A percentile compares a stretch with the other conserved stretches of the same genome.
These are phyloP conservation scores for Crithidia acanthocephali DNA, from an alignment of 208 protist genomes.

Conservation along the genomic window DNA sequence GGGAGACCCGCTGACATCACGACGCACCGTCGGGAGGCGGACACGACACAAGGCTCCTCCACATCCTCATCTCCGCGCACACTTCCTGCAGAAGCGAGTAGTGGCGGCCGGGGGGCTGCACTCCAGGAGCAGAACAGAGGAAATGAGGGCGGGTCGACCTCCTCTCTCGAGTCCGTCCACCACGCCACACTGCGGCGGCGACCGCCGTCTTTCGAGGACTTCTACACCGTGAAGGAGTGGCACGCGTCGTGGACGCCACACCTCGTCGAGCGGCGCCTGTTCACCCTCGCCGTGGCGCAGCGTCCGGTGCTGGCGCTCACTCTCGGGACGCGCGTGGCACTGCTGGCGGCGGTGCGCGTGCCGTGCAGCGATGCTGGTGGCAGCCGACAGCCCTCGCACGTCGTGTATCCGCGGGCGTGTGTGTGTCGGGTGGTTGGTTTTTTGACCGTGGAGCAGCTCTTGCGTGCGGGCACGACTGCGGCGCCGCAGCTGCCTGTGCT, in stretches of 20 bases:
- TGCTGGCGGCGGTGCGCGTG: slow-evolving; percentile 26
- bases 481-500: not conserved
- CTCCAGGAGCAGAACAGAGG: not conserved
- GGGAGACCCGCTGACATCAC: not conserved
- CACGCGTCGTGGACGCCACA: slow-evolving; percentile 19
- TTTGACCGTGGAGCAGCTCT: not conserved
- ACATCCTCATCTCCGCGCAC: no score
- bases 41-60: no score
- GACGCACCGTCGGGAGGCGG: not conserved
- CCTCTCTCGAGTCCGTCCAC: not conserved
- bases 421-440: slow-evolving; percentile 40
- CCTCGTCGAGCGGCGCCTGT: slow-evolving; percentile 51
- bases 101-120: not conserved
- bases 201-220: slow-evolving; percentile 3
- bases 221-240: slow-evolving; percentile 25
- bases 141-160: not conserved
- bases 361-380: not conserved
- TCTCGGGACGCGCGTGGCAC: slow-evolving; percentile 36
- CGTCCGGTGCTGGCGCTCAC: slow-evolving; percentile 36
- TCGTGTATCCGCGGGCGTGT: slow-evolving; percentile 2
- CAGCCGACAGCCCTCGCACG: not conserved
- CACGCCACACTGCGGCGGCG: not conserved
- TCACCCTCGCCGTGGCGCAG: slow-evolving; percentile 50
- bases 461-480: not conserved
- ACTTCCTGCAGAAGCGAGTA: not conserved